Conservation (phyloP, 495 filamentous ascomycete genomes). For the Hypoxylon subgilvum region DNA sequence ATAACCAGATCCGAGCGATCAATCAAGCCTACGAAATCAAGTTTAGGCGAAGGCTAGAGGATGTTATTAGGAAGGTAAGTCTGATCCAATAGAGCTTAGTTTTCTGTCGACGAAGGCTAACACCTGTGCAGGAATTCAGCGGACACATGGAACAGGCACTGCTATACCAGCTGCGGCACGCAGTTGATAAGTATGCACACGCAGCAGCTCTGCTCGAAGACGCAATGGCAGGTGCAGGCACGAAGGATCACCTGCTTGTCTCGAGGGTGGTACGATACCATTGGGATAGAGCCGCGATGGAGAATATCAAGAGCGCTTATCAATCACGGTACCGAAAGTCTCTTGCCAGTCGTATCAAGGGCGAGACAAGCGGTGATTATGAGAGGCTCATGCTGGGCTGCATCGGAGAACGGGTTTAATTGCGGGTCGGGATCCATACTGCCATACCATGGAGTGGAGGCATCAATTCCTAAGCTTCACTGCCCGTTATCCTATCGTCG, state of each 20-base stretch:
- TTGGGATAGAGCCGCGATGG: slow-evolving; percentile 76
- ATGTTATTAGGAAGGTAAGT: slow-evolving; percentile 68
- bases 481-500: not conserved
- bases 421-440: no score
- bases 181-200: slow-evolving; percentile 77
- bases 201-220: slow-evolving; percentile 83
- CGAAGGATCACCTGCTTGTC: slow-evolving; percentile 81
- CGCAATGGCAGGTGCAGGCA: slow-evolving; percentile 84
- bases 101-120: not conserved
- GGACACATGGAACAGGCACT: slow-evolving; percentile 91
- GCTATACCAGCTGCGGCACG: slow-evolving; percentile 76
- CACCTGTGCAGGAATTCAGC: slow-evolving; percentile 68
- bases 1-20: slow-evolving; percentile 83
- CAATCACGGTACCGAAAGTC: slow-evolving; percentile 65
- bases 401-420: slow-evolving; percentile 46
- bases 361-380: slow-evolving; percentile 89
- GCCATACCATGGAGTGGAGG: no score
- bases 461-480: no score
- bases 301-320: slow-evolving; percentile 76
- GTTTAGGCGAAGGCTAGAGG: slow-evolving; percentile 69
- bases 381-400: slow-evolving; percentile 69
- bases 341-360: slow-evolving; percentile 68
- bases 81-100: not conserved
- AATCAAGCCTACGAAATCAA: slow-evolving; percentile 69
- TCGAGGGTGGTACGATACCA: slow-evolving; percentile 74